Base-by-base conservation (phyloP, 2,329 filamentous ascomycete genomes). In the Fusarium torulosum region DNA sequence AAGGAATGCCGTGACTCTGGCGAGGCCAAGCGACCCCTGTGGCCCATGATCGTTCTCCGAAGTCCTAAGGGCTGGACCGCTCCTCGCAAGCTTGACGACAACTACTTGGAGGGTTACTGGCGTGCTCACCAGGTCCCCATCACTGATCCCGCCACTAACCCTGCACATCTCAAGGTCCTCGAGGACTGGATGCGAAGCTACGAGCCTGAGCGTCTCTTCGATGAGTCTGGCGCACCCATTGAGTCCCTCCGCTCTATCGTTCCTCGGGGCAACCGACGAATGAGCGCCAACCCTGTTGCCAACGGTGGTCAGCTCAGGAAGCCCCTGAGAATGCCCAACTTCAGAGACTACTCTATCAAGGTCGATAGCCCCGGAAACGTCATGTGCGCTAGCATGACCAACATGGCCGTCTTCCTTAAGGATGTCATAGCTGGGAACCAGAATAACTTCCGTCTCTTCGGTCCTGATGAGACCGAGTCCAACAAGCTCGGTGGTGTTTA, bases 51-150 rank as follows among this genome's bases (percentile, higher is more conserved):
- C 55, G 80, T 94, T 37, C 87, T 94, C 33, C 87, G 91, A 71
- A 91, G 86, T 33, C 91, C 91, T 54, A 94, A 94, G 80, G 91
- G 91, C 57, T 94, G 91, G 91, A 93, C 90, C 15, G 91, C 86
- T 3, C 91, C 91, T 7, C 85, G 90, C 59, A 90, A 91, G 76
- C 73, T 94, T 50, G 90, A 90, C 70, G 86, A 86, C 59, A 90
- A 92, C 74, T 89, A 86, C 69, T 84, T 93, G 9, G 88, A 88
- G 71, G 91, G 91, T n/a, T 94, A 88, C 82, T 94, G 91, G 91
- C 86, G 91, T 42, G 83, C 91, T 19, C 91, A 94, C 75, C 91
- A 94, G 77, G 89, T 94, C 8, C 91, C 91, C 42, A 89, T 94
- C 60, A 85, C 91, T 6, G 90, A 91, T 66, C 89, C 91, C 2